Conservation (phyloP, 176 grass and related monocot species). For the Triticum turgidum region DNA sequence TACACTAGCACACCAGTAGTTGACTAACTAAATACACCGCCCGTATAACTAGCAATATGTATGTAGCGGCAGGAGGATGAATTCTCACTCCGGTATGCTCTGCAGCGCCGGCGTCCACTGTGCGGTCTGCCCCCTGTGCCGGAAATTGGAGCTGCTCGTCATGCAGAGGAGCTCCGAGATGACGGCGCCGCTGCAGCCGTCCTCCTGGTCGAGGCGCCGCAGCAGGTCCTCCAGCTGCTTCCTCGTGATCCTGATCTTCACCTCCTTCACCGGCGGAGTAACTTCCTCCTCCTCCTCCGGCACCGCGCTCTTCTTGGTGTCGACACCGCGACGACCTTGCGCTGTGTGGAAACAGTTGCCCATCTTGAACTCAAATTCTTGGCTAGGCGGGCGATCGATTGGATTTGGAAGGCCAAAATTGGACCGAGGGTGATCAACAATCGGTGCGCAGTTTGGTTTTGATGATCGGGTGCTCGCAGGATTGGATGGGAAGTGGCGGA, state of each 20-base stretch:
- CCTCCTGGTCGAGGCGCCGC: constrained; percentile 29
- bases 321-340: background rate
- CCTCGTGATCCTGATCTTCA: constrained; percentile 67
- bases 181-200: constrained; percentile 10
- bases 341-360: constrained; percentile 32
- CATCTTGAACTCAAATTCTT: constrained; percentile 10
- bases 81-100: constrained; percentile 61
- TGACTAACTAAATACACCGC: background rate
- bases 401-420: background rate
- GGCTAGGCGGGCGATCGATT: background rate
- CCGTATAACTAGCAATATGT: background rate
- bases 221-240: constrained; percentile 70
- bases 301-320: constrained; percentile 10
- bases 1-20: background rate
- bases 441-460: background rate
- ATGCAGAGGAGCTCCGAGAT: constrained; percentile 51
- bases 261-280: constrained; percentile 4
- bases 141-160: constrained; percentile 25
- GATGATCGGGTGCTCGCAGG: background rate
- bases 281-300: background rate
- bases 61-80: background rate
- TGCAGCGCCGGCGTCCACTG: constrained; percentile 66
- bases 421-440: no score
- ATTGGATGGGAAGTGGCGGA: constrained; percentile 3
- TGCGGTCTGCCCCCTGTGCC: constrained; percentile 11